Base-by-base conservation (phyloP, 495 filamentous ascomycete genomes). In the Penicillium silybi region DNA sequence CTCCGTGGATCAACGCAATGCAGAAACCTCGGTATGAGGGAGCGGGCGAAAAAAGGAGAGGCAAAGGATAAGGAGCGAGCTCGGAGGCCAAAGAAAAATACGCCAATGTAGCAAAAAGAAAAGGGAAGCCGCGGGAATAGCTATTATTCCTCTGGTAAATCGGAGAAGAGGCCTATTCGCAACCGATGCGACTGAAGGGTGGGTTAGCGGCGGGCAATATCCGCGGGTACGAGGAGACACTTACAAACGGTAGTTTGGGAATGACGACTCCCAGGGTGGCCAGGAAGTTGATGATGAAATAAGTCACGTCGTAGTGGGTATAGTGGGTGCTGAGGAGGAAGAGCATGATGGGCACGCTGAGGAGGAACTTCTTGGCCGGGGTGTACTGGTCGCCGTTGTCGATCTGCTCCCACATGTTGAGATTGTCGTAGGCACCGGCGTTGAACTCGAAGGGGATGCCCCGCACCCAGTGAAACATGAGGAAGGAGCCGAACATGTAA, bases 391-490 rank as follows among this genome's bases (percentile, higher is more conserved):
- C 93, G 25, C 93, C 93, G 62, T 98, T 93, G 75, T 98, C 93
- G 66, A 98, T 98, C 77, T 98, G 93, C 77, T 98, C 93, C 93
- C 93, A 98, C 92, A 98, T 96, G 74, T 97, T 97, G 58, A 97
- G 80, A 66, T 97, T 97, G 72, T 98, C 93, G 76, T 96, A 98
- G 52, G 93, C 93, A 44, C 93, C 93, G n/a, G 90, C 85, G 67
- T 98, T 97, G 80, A 97, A 98, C 65, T 98, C 93, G 72, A 98
- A 98, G 15, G 93, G 93, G 46, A 97, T 90, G 66, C 93, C 93
- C 64, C 91, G 90, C 61, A 98, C 93, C 77, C 86, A 96, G 75
- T 98, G 93, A 70, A 98, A 98, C 93, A 97, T 98, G 65, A 98
- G 81, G 72, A 96, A 98, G 16, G 93, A 96, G 66, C 89, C 92